Conservation (phyloP, 768 basidiomycete genomes). For the Erythrobasidium yunnanense region DNA sequence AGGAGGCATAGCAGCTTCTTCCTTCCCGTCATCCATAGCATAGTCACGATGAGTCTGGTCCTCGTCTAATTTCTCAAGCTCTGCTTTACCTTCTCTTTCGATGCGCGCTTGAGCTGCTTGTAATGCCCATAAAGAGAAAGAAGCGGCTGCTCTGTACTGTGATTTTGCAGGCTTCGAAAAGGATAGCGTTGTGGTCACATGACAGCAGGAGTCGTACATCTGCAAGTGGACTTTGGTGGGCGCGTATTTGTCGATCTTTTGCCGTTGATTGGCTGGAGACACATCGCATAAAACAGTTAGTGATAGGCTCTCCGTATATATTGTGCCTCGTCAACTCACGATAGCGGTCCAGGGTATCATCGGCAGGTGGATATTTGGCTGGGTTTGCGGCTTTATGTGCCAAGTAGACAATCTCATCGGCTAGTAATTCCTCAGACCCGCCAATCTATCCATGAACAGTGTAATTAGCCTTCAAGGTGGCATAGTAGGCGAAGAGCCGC, state of each 20-base stretch:
- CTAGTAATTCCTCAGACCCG: constrained; percentile 77
- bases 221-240: constrained; percentile 38
- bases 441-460: constrained; percentile 34
- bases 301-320: neutral
- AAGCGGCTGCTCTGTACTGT: constrained; percentile 43
- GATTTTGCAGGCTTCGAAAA: constrained; percentile 40
- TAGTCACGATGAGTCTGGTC: constrained; percentile 9
- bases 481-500: neutral
- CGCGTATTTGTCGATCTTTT: constrained; percentile 23
- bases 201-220: constrained; percentile 32
- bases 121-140: constrained; percentile 42
- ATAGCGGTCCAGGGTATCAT: constrained; percentile 50
- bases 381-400: constrained; percentile 90
- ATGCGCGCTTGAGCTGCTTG: constrained; percentile 28
- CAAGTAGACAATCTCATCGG: constrained; percentile 77
- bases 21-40: constrained; percentile 3
- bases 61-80: neutral
- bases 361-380: constrained; percentile 54
- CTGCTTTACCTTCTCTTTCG: neutral
- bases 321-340: constrained; percentile 1
- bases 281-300: neutral
- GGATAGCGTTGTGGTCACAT: constrained; percentile 35
- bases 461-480: neutral
- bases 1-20: neutral
- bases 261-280: constrained; percentile 28